A percentile compares a stretch with the other conserved stretches of the same genome.
These are phyloP conservation scores for Elymus sibiricus DNA, from an alignment of 176 grass and related monocot genomes.

Conservation along the genomic window DNA sequence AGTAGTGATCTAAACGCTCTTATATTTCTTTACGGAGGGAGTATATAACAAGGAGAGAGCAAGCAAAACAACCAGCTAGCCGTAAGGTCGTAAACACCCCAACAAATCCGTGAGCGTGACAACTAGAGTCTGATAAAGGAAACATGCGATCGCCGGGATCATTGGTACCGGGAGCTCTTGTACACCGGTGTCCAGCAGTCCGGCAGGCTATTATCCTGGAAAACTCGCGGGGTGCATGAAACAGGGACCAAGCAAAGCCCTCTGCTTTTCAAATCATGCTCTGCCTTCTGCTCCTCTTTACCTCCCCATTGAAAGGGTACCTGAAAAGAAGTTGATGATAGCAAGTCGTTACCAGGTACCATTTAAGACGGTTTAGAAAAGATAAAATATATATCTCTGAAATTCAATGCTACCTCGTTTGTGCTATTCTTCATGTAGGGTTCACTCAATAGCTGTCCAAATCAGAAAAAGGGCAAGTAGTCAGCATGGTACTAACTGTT, in stretches of 20 bases:
- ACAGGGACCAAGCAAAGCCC: constrained; percentile 70
- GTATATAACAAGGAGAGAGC: background rate
- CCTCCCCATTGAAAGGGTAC: constrained; percentile 37
- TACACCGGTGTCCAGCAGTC: constrained; percentile 63
- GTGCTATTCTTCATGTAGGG: constrained; percentile 44
- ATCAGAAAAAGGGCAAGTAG: background rate
- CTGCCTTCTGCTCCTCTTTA: constrained; percentile 28
- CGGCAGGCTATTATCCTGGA: constrained; percentile 35
- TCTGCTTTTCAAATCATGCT: constrained; percentile 52
- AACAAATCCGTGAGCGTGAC: background rate
- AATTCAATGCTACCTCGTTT: constrained; percentile 47
- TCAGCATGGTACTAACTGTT: constrained; percentile 17
- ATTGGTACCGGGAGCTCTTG: constrained; percentile 44
- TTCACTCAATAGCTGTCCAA: constrained; percentile 65
- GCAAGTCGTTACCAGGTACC: background rate
- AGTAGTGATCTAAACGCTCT: too few species aligned
- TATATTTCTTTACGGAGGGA: too few species aligned
- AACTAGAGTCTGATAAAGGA: background rate
- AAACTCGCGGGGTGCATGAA: constrained; percentile 46
- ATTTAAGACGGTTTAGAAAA: background rate
- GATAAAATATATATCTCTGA: background rate
- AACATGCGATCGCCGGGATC: background rate
- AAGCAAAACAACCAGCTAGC: background rate
- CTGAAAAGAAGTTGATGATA: background rate
- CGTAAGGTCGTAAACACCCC: background rate